Evolutionary conservation across 495 filamentous ascomycete species (phyloP).

Genomic region (Xylaria telfairii): DNA sequence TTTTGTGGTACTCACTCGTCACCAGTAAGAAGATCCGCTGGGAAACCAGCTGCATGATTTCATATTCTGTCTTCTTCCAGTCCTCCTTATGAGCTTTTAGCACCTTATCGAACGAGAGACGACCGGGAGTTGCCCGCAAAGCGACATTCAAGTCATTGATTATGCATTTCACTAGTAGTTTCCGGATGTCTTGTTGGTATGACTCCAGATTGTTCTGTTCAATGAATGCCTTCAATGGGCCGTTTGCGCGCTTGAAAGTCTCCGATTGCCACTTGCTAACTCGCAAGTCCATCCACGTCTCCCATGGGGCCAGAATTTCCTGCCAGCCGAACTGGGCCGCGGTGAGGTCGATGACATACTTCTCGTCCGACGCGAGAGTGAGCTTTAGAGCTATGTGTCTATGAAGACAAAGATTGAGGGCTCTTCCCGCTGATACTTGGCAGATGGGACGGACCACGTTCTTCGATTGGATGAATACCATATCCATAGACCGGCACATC

Average conservation of each 20-base stretch:
- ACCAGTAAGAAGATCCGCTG: neutral
- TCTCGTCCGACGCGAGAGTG: conserved; percentile 2
- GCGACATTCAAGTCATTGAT: neutral
- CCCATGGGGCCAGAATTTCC: conserved; percentile 17
- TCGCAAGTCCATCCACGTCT: conserved; percentile 5
- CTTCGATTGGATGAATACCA: neutral
- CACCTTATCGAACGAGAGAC: neutral
- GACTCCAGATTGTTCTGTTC: neutral
- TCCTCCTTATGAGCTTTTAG: neutral
- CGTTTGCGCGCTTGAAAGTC: neutral
- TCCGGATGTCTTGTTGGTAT: neutral
- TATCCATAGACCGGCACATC: conserved; percentile 7
- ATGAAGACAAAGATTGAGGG: conserved; percentile 15
- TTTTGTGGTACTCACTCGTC: neutral
- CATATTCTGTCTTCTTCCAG: neutral
- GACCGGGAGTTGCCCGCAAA: neutral
- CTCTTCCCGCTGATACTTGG: neutral
- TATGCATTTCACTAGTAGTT: neutral
- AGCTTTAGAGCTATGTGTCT: conserved; percentile 4
- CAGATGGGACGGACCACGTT: conserved; percentile 18
- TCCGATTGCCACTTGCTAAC: neutral
- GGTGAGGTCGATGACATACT: conserved; percentile 21
- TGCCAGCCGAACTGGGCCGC: conserved; percentile 14
- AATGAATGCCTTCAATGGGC: neutral
- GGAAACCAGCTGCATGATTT: neutral